phyloP scores from a whole-genome alignment of 768 basidiomycete species.

The Kwoniella botswanensis region DNA sequence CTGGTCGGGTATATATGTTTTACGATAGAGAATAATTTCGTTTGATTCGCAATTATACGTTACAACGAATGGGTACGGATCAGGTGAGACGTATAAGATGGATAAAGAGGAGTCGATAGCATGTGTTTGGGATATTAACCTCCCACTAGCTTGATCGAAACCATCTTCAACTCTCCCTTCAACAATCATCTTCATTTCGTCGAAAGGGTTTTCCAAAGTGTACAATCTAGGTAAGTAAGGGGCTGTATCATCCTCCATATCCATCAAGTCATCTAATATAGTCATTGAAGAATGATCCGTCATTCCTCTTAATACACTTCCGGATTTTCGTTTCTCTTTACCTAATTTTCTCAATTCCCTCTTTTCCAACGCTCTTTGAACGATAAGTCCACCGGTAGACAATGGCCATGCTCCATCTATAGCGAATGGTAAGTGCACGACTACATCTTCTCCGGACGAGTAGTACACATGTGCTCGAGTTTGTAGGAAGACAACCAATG shows the following conservation, averaged over 20 bases:
- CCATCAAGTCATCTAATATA: slow-evolving; percentile 49
- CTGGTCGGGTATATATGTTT: slow-evolving; percentile 19
- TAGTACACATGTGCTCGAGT: slow-evolving; percentile 48
- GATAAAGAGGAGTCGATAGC: slow-evolving; percentile 14
- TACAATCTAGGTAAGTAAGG: slow-evolving; percentile 40
- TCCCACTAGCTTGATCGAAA: neutral
- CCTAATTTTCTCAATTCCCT: slow-evolving; percentile 32
- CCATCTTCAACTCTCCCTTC: slow-evolving; percentile 28
- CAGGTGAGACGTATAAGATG: slow-evolving; percentile 21
- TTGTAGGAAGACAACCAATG: slow-evolving; percentile 53
- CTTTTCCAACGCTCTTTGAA: slow-evolving; percentile 50
- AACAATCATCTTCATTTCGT: slow-evolving; percentile 46
- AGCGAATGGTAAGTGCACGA: slow-evolving; percentile 50
- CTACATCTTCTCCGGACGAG: slow-evolving; percentile 47
- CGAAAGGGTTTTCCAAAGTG: slow-evolving; percentile 44
- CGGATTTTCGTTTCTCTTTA: slow-evolving; percentile 18
- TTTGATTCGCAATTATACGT: slow-evolving; percentile 27
- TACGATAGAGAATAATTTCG: slow-evolving; percentile 49
- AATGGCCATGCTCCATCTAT: slow-evolving; percentile 49
- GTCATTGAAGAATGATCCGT: slow-evolving; percentile 32
- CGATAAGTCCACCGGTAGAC: slow-evolving; percentile 44
- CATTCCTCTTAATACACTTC: slow-evolving; percentile 31
- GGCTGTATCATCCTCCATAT: slow-evolving; percentile 39
- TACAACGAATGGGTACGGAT: slow-evolving; percentile 39
- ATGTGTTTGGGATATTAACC: slow-evolving; percentile 6